phyloP scores from a whole-genome alignment of 2,329 filamentous ascomycete species.

The Fusarium udum region DNA sequence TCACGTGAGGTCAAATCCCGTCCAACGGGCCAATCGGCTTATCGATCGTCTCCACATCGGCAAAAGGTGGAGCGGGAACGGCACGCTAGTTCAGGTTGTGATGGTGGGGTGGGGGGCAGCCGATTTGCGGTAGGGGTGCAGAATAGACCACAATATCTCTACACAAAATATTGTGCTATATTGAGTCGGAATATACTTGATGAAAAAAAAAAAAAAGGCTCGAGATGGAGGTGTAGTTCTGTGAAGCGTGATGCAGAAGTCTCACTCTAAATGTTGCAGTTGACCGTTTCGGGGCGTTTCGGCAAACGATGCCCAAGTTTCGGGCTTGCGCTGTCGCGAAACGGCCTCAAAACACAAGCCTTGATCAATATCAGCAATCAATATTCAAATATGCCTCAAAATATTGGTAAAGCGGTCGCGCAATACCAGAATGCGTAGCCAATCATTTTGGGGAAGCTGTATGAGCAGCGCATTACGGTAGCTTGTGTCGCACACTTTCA shows the following conservation, averaged over 20 bases:
- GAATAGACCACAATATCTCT: constrained; percentile 18
- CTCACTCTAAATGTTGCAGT: neutral
- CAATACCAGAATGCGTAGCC: neutral
- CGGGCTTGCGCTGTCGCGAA: constrained; percentile 23
- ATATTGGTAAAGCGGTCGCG: constrained; percentile 14
- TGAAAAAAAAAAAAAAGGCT: too few relatives aligned
- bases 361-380: neutral
- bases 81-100: constrained; percentile 26
- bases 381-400: neutral
- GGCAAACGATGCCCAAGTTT: neutral
- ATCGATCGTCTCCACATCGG: constrained; percentile 25
- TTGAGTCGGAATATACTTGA: neutral
- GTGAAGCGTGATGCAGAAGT: neutral
- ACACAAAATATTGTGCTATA: neutral
- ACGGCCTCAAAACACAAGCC: neutral
- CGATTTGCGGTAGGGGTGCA: constrained; percentile 34
- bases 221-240: neutral
- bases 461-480: constrained; percentile 11
- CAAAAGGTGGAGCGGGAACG: constrained; percentile 35
- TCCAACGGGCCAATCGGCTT: constrained; percentile 29
- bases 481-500: neutral
- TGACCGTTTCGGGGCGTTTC: neutral
- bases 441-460: neutral
- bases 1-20: constrained; percentile 6
- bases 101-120: constrained; percentile 28